A percentile compares a stretch with the other conserved stretches of the same genome.
Evolutionary conservation across 441 rosid genomes (phyloP).

Genomic region (Erodium texanum): DNA sequence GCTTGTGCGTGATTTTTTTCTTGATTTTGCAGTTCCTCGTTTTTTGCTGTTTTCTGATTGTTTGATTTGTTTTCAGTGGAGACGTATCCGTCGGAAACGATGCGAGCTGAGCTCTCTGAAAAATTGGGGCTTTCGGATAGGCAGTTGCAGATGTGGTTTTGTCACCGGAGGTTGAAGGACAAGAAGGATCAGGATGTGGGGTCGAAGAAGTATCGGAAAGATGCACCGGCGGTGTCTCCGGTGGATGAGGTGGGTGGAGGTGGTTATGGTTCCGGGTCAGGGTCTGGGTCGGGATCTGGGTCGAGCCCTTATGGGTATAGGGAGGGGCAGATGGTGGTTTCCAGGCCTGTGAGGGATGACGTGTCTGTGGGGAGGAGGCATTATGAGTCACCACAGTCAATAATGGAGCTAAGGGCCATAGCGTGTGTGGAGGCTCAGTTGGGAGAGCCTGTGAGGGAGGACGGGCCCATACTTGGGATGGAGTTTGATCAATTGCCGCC

Average conservation of each 20-base stretch:
- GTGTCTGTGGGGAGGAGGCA: slow-evolving; percentile 35
- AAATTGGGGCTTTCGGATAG: slow-evolving; percentile 85
- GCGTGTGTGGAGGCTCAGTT: slow-evolving; percentile 87
- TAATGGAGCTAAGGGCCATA: slow-evolving; percentile 72
- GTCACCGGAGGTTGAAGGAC: slow-evolving; percentile 93
- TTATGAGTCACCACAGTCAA: slow-evolving; percentile 52
- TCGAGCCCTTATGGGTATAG: slow-evolving; percentile 46
- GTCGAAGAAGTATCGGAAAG: slow-evolving; percentile 42
- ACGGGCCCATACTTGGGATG: slow-evolving; percentile 91
- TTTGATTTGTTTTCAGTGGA: slow-evolving; percentile 46
- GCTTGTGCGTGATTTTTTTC: slow-evolving; percentile 12
- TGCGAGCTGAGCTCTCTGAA: slow-evolving; percentile 65
- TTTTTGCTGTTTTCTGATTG: neutral
- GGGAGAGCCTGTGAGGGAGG: slow-evolving; percentile 89
- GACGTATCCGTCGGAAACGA: slow-evolving; percentile 72
- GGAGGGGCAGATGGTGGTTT: slow-evolving; percentile 24
- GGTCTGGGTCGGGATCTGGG: slow-evolving; percentile 29
- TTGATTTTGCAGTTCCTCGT: neutral
- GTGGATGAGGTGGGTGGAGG: slow-evolving; percentile 30
- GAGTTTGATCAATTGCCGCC: slow-evolving; percentile 97
- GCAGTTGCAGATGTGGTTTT: slow-evolving; percentile 99
- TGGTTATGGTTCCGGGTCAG: slow-evolving; percentile 51
- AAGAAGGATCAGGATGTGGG: slow-evolving; percentile 38
- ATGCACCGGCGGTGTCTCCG: slow-evolving; percentile 17
- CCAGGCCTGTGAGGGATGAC: slow-evolving; percentile 31